Base-by-base conservation (phyloP, 768 basidiomycete species). In the Boletus fagicola region DNA sequence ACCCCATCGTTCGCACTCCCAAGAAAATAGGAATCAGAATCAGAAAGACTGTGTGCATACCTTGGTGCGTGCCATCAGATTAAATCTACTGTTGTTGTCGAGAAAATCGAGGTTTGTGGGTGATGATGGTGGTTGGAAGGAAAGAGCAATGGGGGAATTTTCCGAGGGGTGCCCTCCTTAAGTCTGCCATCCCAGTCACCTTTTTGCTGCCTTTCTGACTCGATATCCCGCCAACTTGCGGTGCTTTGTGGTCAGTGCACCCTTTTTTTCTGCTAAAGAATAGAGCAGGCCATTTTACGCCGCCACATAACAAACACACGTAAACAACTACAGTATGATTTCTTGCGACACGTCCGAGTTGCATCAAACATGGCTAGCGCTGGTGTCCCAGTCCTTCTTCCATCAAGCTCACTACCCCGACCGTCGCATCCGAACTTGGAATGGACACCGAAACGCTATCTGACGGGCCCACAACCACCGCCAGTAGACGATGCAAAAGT, bases 391-490 rank as follows among this genome's bases (percentile, higher is more conserved):
- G 61, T 86, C 31, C 78, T 88, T 15, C 77, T 88, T 28, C 86
- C 87, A 20, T 65, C 66, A 42, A 77, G 62, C 49, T 72, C 74
- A 8, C 61, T 77, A 26, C 73, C 77, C 2, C 68, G 73, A 47
- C 62, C 74, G 13, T 64, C 73, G 30, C 71, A 74, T 31, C 70
- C 78, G 3, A 77, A 79, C 57, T 71, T 79, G 43, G 87, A 87
- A 75, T 97, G 95, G 95, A 78, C 76, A 46, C 94, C 95, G 0
- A 80, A 77, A 50, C 80, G 77, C 49, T 85, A 93, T 66, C 75
- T 86, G 9, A 81, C 85, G 26, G 76, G 77, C 0, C 81, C 84
- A n/a, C 84, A 86, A 40, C 91, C 93, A 2, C 91, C 94, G 42
- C 86, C 87, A 2, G 75, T 80, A 44, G 94, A 95, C 64, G 89